Conservation (phyloP, 768 basidiomycete genomes). For the Tylopilus sp. region DNA sequence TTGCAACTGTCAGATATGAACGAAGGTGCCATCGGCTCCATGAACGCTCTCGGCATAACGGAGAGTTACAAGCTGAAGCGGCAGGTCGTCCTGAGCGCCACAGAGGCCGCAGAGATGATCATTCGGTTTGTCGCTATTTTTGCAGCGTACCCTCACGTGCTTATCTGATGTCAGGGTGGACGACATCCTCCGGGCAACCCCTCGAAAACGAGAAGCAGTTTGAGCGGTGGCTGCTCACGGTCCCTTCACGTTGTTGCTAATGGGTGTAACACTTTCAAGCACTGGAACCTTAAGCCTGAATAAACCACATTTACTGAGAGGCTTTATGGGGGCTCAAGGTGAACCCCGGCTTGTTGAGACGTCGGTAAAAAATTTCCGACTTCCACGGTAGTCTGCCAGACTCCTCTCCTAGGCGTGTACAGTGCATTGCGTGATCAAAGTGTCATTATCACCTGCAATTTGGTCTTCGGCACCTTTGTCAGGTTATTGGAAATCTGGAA, state of each 20-base stretch:
- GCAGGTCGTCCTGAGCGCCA: conserved; percentile 91
- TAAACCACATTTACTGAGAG: no score
- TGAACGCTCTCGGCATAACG: conserved; percentile 84
- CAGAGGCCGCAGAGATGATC: conserved; percentile 98
- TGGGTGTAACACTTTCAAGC: conserved; percentile 1
- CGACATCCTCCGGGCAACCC: conserved; percentile 84
- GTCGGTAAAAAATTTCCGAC: no score
- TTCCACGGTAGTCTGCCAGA: no score
- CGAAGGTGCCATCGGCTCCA: conserved; percentile 77
- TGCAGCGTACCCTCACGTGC: neutral
- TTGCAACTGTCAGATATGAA: conserved; percentile 70
- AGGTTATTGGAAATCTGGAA: no score
- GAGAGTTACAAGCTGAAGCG: conserved; percentile 98
- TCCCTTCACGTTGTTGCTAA: neutral
- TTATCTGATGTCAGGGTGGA: conserved; percentile 60
- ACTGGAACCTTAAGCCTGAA: no score
- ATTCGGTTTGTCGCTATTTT: conserved; percentile 57
- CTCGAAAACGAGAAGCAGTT: conserved; percentile 80
- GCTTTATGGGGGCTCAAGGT: no score
- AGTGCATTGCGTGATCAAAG: no score
- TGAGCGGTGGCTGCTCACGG: conserved; percentile 27
- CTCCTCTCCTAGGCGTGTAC: no score
- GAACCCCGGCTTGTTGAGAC: no score
- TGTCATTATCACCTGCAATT: no score
- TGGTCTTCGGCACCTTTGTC: no score